Evolutionary conservation across 768 basidiomycete genomes (phyloP), one percentile per base, ranked within the genome.

Genomic region (Boletus subparvulus): DNA sequence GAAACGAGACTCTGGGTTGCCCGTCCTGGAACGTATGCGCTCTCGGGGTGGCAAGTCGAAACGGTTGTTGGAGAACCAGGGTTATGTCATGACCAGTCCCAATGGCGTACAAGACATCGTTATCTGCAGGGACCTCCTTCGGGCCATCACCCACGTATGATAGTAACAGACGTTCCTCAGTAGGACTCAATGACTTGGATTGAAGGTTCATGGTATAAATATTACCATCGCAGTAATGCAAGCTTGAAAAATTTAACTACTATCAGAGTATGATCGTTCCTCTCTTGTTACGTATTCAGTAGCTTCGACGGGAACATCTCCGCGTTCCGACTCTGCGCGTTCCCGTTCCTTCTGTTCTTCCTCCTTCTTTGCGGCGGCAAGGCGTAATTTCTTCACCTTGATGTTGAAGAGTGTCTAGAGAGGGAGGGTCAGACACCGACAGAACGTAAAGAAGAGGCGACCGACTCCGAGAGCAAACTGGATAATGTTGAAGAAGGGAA

Each of bases 401-500:
- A 84, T 80, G 68, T 90, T 92, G 76, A 90, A 86, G 68, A 84
- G 80, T 4, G 87, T 89, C 87, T 88, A 58, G 46, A 51, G 17
- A 44, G 24, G 30, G 30, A 41, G 10, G 41, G 37, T 58, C 47
- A 53, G 55, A 54, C 28, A 2, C n/a, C 9, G 19, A 47, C 11
- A 10, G 19, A 45, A 39, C 33, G 6, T 53, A 56, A 60, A 40
- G 14, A 49, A 62, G 32, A 47, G 17, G 14, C 44, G 33, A 53
- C 88, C 64, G 66, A 92, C 91, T 21, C 91, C 91, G 13, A 91
- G 77, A 21, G 83, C 69, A 68, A 94, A 92, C 68, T 86, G 83
- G 41, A 94, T 75, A 36, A 81, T 63, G 69, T 86, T 92, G 80
- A 94, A 94, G 76, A 90, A 95, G 10, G 89, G 88, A 0, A 90